A percentile compares a stretch with the other conserved stretches of the same genome.
Conservation (phyloP, 202 grass and related monocot genomes). For the Sporobolus alterniflorus region DNA sequence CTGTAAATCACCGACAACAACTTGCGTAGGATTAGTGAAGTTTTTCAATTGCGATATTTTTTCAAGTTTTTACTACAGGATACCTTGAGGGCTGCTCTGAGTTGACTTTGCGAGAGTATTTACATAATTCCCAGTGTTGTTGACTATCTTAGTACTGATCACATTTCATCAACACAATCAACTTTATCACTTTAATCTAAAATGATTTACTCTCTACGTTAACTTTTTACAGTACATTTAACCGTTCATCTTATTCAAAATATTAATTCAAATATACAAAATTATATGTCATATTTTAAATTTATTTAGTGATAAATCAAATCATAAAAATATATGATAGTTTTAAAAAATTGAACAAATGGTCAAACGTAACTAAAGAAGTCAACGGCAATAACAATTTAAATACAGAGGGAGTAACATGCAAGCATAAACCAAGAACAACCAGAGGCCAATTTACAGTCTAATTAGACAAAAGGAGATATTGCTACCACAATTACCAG, state of each 20-base stretch:
- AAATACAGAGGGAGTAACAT: no score
- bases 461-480: background rate
- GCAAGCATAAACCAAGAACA: background rate
- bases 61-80: background rate
- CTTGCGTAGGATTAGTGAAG: background rate
- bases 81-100: background rate
- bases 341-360: no score
- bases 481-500: background rate
- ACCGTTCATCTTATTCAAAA: no score
- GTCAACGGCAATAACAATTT: no score
- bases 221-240: no score
- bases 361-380: no score
- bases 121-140: background rate
- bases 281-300: no score
- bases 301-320: no score
- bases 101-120: background rate
- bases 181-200: background rate
- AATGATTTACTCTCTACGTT: no score
- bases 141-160: background rate
- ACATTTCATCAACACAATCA: background rate
- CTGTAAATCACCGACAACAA: background rate
- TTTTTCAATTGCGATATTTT: background rate
- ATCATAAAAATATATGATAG: no score
- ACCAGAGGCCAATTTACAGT: background rate
- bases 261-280: no score